Evolutionary conservation across 352 stramenopile species (phyloP).

Genomic region (Globisporangium okanoganense): DNA sequence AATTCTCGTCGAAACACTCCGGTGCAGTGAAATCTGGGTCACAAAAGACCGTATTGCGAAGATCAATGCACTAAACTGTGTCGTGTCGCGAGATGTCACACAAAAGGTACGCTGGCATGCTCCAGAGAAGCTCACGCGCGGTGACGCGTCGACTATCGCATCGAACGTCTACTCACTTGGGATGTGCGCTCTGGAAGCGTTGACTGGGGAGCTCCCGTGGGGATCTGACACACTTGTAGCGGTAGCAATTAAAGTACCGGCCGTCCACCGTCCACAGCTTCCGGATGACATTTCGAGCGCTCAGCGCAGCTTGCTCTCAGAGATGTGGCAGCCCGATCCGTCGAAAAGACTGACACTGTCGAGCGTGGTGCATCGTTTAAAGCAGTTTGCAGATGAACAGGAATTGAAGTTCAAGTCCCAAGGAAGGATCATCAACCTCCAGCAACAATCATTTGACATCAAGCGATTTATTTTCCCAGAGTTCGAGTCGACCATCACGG

Average conservation of each 20-base stretch:
- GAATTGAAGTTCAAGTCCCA: neutral
- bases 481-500: neutral
- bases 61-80: no score
- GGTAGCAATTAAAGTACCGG: neutral
- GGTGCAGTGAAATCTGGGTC: no score
- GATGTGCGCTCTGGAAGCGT: constrained; percentile 1
- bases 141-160: no score
- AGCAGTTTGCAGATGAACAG: neutral
- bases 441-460: neutral
- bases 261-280: neutral
- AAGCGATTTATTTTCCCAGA: neutral
- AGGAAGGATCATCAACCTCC: neutral
- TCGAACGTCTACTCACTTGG: constrained; percentile 1
- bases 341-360: neutral
- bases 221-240: neutral
- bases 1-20: no score
- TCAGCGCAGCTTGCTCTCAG: neutral
- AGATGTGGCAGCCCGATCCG: neutral
- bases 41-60: no score
- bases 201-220: constrained; percentile 4
- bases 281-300: no score
- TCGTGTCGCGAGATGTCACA: no score
- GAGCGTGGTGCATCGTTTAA: neutral
- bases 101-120: no score
- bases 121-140: no score